These are phyloP conservation scores for Aspergillus heteromorphus DNA, from an alignment of 495 filamentous ascomycete species.

Conservation along the genomic window DNA sequence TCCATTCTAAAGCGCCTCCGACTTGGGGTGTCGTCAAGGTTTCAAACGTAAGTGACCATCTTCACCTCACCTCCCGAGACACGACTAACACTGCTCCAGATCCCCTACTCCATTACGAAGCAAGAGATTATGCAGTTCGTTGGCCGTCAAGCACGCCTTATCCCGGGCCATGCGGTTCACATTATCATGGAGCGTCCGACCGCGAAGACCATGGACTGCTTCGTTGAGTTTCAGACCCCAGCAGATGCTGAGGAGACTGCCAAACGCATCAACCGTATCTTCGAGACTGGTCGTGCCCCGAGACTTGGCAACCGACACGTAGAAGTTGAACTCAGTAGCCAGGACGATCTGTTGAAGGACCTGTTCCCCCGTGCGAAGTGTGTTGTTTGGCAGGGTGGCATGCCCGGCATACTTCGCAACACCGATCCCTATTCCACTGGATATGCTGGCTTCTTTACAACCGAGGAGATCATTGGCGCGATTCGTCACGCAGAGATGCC, in stretches of 20 bases:
- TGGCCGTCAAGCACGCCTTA: conserved; percentile 58
- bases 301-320: conserved; percentile 62
- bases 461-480: conserved; percentile 64
- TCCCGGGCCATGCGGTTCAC: conserved; percentile 59
- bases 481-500: conserved; percentile 64
- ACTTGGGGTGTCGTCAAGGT: conserved; percentile 43
- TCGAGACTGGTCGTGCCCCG: conserved; percentile 42
- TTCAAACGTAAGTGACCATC: conserved; percentile 37
- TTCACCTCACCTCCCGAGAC: conserved; percentile 3
- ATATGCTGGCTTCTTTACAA: conserved; percentile 64
- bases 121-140: conserved; percentile 63
- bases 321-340: conserved; percentile 55
- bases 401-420: conserved; percentile 38
- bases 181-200: conserved; percentile 80
- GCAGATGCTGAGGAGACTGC: conserved; percentile 48
- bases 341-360: conserved; percentile 56
- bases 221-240: conserved; percentile 56
- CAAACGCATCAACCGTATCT: conserved; percentile 28
- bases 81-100: conserved; percentile 38
- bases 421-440: conserved; percentile 54
- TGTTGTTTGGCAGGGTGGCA: conserved; percentile 50
- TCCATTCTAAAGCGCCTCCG: conserved; percentile 11
- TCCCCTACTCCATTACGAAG: conserved; percentile 64
- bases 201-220: conserved; percentile 73
- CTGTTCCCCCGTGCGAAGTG: conserved; percentile 65